Conservation (phyloP, 2,329 filamentous ascomycete genomes). For the Hymenoscyphus linearis region DNA sequence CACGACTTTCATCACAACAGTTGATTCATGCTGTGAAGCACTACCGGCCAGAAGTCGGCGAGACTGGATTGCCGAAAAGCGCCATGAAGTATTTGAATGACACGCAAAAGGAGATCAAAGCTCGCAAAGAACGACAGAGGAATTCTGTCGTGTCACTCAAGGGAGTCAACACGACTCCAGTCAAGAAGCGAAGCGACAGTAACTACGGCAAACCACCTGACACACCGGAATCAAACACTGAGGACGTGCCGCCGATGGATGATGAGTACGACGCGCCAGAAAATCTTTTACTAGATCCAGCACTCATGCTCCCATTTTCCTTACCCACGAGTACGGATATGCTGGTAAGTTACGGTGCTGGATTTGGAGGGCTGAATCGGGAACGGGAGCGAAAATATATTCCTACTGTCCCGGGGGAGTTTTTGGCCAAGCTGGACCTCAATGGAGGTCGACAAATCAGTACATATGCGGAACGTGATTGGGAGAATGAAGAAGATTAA, state of each 20-base stretch:
- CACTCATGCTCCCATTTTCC: slow-evolving; percentile 90
- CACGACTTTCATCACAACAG: slow-evolving; percentile 77
- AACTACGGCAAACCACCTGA: slow-evolving; percentile 41
- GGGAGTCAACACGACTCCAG: slow-evolving; percentile 35
- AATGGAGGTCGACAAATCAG: slow-evolving; percentile 44
- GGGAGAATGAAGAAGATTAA: slow-evolving; percentile 55
- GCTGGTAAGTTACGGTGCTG: slow-evolving; percentile 90
- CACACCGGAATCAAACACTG: slow-evolving; percentile 36
- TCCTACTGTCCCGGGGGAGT: slow-evolving; percentile 89
- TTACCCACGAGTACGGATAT: slow-evolving; percentile 95
- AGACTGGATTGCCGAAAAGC: slow-evolving; percentile 84
- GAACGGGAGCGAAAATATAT: slow-evolving; percentile 94
- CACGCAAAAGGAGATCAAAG: slow-evolving; percentile 68
- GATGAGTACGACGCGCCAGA: slow-evolving; percentile 67
- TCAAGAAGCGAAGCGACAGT: slow-evolving; percentile 25
- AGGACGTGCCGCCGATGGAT: slow-evolving; percentile 23
- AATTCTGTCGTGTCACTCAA: slow-evolving; percentile 44
- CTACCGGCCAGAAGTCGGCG: slow-evolving; percentile 90
- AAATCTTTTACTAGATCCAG: slow-evolving; percentile 77
- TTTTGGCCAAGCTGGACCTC: slow-evolving; percentile 76
- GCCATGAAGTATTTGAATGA: slow-evolving; percentile 81
- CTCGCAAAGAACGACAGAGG: slow-evolving; percentile 49
- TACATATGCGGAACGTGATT: slow-evolving; percentile 59
- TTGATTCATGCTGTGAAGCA: slow-evolving; percentile 87
- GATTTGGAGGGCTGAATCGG: slow-evolving; percentile 86